phyloP scores from a whole-genome alignment of 2,329 filamentous ascomycete species.

The Cladosporium velox region DNA sequence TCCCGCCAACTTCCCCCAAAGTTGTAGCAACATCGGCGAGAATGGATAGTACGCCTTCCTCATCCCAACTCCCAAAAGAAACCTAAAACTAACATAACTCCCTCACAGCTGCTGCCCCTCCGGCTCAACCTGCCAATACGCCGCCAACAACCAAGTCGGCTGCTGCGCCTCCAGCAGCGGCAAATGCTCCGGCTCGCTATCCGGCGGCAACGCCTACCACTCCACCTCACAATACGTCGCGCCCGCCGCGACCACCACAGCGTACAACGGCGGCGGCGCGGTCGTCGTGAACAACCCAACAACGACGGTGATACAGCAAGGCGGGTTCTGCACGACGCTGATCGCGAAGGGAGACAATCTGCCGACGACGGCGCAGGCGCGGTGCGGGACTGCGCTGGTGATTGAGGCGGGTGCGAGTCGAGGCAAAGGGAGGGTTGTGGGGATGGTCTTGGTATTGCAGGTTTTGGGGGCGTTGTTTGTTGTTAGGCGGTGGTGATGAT shows the following conservation, averaged over 20 bases:
- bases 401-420: slow-evolving; percentile 27
- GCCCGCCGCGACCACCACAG: slow-evolving; percentile 24
- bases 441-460: slow-evolving; percentile 14
- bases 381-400: slow-evolving; percentile 41
- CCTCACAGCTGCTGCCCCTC: slow-evolving; percentile 37
- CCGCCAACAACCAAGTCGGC: slow-evolving; percentile 34
- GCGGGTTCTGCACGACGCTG: slow-evolving; percentile 39
- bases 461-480: slow-evolving; percentile 15
- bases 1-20: slow-evolving; percentile 40
- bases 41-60: slow-evolving; percentile 44
- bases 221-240: slow-evolving; percentile 23
- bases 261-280: slow-evolving; percentile 4
- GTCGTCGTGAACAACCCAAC: slow-evolving; percentile 23
- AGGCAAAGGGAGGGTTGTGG: slow-evolving; percentile 18
- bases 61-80: background rate
- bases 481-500: slow-evolving; percentile 14
- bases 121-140: slow-evolving; percentile 35
- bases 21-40: slow-evolving; percentile 45
- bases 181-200: slow-evolving; percentile 32
- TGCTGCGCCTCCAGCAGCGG: slow-evolving; percentile 39
- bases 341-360: slow-evolving; percentile 37
- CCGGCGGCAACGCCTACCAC: slow-evolving; percentile 25
- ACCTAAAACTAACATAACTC: slow-evolving; percentile 1
- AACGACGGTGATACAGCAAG: slow-evolving; percentile 27
- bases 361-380: slow-evolving; percentile 35